Conservation (phyloP, 2,329 filamentous ascomycete species). For the Fusarium continuum region DNA sequence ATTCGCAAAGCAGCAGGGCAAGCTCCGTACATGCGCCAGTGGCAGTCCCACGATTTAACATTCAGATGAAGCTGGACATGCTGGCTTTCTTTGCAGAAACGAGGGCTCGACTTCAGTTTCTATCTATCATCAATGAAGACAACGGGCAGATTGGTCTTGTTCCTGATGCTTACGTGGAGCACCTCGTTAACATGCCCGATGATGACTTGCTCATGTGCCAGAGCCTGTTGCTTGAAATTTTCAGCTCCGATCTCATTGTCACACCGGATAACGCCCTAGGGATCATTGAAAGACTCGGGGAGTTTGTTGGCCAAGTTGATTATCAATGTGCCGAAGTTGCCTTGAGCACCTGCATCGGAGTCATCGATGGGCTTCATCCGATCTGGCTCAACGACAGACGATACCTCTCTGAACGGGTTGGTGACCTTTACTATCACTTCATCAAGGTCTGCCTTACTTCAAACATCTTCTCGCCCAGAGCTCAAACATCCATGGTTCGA, state of each 20-base stretch:
- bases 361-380: conserved; percentile 70
- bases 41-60: conserved; percentile 58
- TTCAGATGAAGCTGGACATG: conserved; percentile 53
- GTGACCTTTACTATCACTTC: conserved; percentile 83
- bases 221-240: conserved; percentile 60
- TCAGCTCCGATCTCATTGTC: conserved; percentile 63
- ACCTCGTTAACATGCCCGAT: conserved; percentile 58
- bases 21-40: conserved; percentile 49
- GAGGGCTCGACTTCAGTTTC: conserved; percentile 55
- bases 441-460: conserved; percentile 72
- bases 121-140: conserved; percentile 56
- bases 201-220: conserved; percentile 65
- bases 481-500: conserved; percentile 72
- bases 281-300: conserved; percentile 62
- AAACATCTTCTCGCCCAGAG: conserved; percentile 73
- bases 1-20: conserved; percentile 64
- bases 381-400: conserved; percentile 70
- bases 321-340: conserved; percentile 80
- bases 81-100: conserved; percentile 61
- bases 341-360: conserved; percentile 71
- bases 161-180: conserved; percentile 60
- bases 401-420: conserved; percentile 71
- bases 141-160: conserved; percentile 58
- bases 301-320: conserved; percentile 63
- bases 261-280: conserved; percentile 56